phyloP scores from a whole-genome alignment of 2,329 filamentous ascomycete genomes.

The Cladobotryum protrusum region DNA sequence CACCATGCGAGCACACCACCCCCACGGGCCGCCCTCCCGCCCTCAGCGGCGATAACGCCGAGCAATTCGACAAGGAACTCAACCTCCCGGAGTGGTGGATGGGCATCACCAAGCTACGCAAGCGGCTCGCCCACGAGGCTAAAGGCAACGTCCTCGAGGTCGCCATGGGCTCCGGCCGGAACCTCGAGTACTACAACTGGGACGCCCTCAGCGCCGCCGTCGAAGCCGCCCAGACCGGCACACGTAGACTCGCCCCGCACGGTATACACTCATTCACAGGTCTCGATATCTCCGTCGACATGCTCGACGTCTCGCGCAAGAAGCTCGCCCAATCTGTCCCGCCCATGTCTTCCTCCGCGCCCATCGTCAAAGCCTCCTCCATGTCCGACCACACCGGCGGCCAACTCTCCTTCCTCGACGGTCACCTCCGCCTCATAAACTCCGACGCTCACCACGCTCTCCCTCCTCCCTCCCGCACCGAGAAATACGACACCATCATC shows the following conservation, averaged over 20 bases:
- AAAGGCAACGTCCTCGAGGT: constrained; percentile 56
- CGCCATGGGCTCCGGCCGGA: constrained; percentile 57
- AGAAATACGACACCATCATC: constrained; percentile 55
- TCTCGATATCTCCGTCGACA: constrained; percentile 54
- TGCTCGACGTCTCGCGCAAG: constrained; percentile 52
- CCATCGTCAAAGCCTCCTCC: constrained; percentile 27
- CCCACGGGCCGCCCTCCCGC: constrained; percentile 45
- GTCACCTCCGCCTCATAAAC: constrained; percentile 41
- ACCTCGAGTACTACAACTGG: constrained; percentile 55
- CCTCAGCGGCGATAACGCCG: constrained; percentile 41
- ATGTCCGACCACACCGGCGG: constrained; percentile 30
- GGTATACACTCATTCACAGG: constrained; percentile 53
- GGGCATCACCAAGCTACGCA: constrained; percentile 48
- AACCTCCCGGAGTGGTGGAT: constrained; percentile 51
- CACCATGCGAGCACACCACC: constrained; percentile 27
- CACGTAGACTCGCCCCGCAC: constrained; percentile 11
- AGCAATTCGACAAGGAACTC: constrained; percentile 53
- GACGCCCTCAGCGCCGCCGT: constrained; percentile 28
- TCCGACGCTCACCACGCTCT: constrained; percentile 42
- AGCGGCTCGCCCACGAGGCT: constrained; percentile 41
- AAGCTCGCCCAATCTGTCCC: constrained; percentile 43
- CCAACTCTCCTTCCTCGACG: constrained; percentile 34
- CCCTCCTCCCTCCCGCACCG: constrained; percentile 33
- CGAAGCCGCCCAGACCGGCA: constrained; percentile 10
- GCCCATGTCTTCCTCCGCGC: constrained; percentile 26